A percentile compares a stretch with the other conserved stretches of the same genome.
Evolutionary conservation across 2,329 filamentous ascomycete genomes (phyloP).

Genomic region (Arthrobotrys pseudoclavata): DNA sequence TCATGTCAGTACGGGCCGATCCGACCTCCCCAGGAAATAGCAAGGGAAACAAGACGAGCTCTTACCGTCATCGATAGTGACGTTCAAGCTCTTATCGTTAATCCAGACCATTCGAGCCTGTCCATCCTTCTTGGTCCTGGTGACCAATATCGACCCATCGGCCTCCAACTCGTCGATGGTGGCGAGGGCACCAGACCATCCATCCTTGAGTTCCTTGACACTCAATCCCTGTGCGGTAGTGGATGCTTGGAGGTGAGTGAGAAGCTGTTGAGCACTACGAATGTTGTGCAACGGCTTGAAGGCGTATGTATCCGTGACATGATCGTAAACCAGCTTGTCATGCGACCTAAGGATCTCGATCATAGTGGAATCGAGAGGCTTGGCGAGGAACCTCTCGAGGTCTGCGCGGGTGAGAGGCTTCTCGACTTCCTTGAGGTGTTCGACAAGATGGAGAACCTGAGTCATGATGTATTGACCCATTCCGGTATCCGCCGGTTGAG

Average conservation of each 20-base stretch:
- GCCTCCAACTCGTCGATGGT: conserved; percentile 82
- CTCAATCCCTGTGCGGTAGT: conserved; percentile 83
- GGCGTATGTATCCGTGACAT: conserved; percentile 79
- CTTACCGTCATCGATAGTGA: conserved; percentile 74
- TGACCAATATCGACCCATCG: conserved; percentile 84
- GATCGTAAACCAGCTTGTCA: conserved; percentile 73
- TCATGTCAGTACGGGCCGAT: conserved; percentile 22
- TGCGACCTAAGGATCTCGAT: conserved; percentile 74
- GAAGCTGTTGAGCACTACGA: conserved; percentile 80
- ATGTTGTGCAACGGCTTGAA: conserved; percentile 90
- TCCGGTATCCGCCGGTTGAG: conserved; percentile 81
- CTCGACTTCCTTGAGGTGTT: conserved; percentile 82
- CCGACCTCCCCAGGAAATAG: too few relatives aligned
- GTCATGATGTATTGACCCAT: conserved; percentile 82
- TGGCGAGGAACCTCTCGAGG: conserved; percentile 78
- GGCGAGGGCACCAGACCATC: conserved; percentile 87
- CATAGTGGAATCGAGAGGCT: conserved; percentile 84
- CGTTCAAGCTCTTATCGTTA: conserved; percentile 83
- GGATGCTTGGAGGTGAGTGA: conserved; percentile 84
- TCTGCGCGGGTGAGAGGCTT: conserved; percentile 67
- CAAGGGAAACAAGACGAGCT: too few relatives aligned
- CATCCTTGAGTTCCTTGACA: conserved; percentile 94
- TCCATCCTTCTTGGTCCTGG: conserved; percentile 92
- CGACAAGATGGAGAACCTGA: conserved; percentile 87
- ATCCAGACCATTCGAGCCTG: conserved; percentile 88